Evolutionary conservation across 2,329 filamentous ascomycete genomes (phyloP), one percentile per base, ranked within the genome.

Genomic region (Teratosphaeria viscida): DNA sequence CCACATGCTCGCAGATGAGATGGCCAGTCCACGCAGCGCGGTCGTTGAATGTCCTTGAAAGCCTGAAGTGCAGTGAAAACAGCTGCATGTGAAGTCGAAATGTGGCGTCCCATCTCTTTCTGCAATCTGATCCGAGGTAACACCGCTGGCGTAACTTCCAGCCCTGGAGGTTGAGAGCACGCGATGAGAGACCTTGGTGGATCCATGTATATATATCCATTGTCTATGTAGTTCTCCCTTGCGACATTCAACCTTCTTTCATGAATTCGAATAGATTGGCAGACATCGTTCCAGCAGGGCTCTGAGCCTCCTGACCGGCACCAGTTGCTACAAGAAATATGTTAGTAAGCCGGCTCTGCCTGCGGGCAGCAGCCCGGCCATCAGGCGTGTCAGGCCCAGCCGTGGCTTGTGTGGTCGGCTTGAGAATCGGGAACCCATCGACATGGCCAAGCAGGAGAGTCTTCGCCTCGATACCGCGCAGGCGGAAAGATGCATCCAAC

Each of bases 391-490:
- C 57, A 43, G n/a, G 27, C 23, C 54, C 23, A 26, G 43, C 56
- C 10, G n/a, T 29, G 27, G 27, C 47, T 8, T 29, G 34, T 23
- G 32, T 23, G 19, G 27, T 65, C 23, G 62, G 56, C 14, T 59
- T 66, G 16, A 63, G 63, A 55, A 32, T 19, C 37, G 14, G 27
- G 1, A 16, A 23, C 4, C 32, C 35, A 26, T 39, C 60, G 27
- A 39, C 62, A 63, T 67, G 65, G 66, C 61, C 62, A 23, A 55
- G 61, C n/a, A 64, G 59, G 53, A 73, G 77, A 56, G 72, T 79
- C 61, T 79, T 79, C 66, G 73, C 76, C 23, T 74, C 74, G 7
- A 74, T 72, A 56, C 74, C 74, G 26, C 72, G 72, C 4, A 75
- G 77, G 69, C 67, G 73, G 70, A 71, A 79, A 74, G 71, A 74